Evolutionary conservation across 805 yeast genomes (phyloP).

Genomic region (Metschnikowia aberdeeniae): DNA sequence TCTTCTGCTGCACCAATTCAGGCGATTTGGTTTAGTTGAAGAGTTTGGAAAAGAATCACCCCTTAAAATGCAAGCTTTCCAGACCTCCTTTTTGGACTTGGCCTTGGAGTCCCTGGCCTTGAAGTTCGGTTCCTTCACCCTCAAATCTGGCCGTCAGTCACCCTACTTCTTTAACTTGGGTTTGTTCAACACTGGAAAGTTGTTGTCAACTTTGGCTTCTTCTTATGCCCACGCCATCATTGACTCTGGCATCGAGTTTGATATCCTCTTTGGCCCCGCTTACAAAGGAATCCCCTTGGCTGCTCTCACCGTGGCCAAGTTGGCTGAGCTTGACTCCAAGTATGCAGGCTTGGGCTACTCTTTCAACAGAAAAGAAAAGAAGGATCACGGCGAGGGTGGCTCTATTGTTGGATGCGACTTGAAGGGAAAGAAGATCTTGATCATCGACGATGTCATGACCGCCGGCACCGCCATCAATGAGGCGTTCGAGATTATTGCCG

Average conservation of each 20-base stretch:
- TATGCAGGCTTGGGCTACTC: constrained; percentile 76
- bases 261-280: constrained; percentile 94
- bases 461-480: constrained; percentile 98
- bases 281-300: constrained; percentile 96
- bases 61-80: constrained; percentile 41
- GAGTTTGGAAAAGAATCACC: constrained; percentile 2
- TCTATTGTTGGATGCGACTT: constrained; percentile 81
- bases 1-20: constrained; percentile 13
- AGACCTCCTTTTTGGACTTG: constrained; percentile 67
- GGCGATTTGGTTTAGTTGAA: constrained; percentile 5
- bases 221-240: constrained; percentile 89
- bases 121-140: constrained; percentile 82
- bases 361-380: constrained; percentile 95
- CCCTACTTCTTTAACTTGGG: constrained; percentile 89
- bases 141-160: constrained; percentile 89
- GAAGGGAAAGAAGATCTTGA: constrained; percentile 66
- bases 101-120: constrained; percentile 82
- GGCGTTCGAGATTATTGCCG: constrained; percentile 74
- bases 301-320: constrained; percentile 86
- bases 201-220: constrained; percentile 74
- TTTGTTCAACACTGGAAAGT: constrained; percentile 74
- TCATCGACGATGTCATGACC: constrained; percentile 96
- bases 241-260: constrained; percentile 77
- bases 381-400: constrained; percentile 99
- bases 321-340: constrained; percentile 84